A percentile compares a stretch with the other conserved stretches of the same genome.
Conservation (phyloP, 2,329 filamentous ascomycete genomes). For the Xylaria hypoxylon region DNA sequence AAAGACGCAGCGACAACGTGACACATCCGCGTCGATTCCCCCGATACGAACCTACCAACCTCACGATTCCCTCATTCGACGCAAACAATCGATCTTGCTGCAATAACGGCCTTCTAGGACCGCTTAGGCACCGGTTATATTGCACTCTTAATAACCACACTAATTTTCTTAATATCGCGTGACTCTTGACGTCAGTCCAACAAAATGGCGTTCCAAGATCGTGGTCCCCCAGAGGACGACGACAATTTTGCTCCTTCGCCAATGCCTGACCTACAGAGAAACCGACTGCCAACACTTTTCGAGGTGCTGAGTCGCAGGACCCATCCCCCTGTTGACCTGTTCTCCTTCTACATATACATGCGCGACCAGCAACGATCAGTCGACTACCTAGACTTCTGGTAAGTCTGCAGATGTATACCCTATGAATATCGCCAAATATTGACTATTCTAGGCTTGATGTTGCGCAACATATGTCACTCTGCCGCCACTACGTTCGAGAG, state of each 20-base stretch:
- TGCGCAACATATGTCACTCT: conserved; percentile 97
- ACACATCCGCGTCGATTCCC: conserved; percentile 11
- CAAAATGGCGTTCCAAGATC: conserved; percentile 54
- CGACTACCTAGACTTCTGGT: conserved; percentile 99
- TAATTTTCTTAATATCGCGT: conserved; percentile 11
- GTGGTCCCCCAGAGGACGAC: conserved; percentile 41
- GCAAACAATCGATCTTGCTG: conserved; percentile 9
- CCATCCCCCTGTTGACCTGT: conserved; percentile 94
- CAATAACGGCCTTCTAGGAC: not conserved
- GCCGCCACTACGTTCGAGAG: conserved; percentile 95
- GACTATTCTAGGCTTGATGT: conserved; percentile 85
- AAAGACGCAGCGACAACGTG: not conserved
- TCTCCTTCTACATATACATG: conserved; percentile 99
- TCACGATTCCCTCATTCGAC: conserved; percentile 25
- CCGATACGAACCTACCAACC: conserved; percentile 20
- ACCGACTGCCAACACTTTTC: conserved; percentile 91
- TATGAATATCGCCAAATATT: conserved; percentile 26
- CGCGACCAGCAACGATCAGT: conserved; percentile 97
- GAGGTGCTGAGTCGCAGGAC: conserved; percentile 95
- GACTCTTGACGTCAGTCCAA: not conserved
- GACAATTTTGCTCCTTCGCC: conserved; percentile 61
- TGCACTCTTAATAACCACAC: not conserved
- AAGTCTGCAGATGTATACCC: conserved; percentile 50
- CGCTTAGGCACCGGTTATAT: not conserved
- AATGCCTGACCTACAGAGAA: conserved; percentile 73